These are phyloP conservation scores for Pyrus betulifolia DNA, from an alignment of 306 rosid species.

Conservation along the genomic window DNA sequence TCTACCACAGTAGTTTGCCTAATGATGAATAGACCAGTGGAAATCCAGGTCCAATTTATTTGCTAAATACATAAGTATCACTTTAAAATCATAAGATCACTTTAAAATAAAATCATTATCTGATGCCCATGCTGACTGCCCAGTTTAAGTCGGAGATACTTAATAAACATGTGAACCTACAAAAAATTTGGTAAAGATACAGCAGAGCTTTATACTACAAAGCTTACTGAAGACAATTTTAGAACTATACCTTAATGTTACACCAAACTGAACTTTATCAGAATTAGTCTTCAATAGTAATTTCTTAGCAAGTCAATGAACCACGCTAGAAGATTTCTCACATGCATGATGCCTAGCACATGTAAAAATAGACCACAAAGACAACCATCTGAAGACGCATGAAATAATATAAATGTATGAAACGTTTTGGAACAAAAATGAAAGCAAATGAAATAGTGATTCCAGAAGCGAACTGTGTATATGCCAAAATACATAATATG, in stretches of 20 bases:
- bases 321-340: background rate
- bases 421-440: background rate
- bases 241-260: background rate
- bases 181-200: background rate
- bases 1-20: background rate
- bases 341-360: background rate
- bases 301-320: background rate
- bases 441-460: background rate
- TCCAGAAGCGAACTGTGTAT: background rate
- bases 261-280: background rate
- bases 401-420: background rate
- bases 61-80: background rate
- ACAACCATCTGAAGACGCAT: background rate
- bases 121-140: background rate
- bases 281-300: background rate
- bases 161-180: background rate
- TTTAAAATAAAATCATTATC: background rate
- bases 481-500: background rate
- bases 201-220: background rate
- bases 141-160: background rate
- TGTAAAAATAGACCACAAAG: background rate
- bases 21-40: background rate
- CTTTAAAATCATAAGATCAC: background rate
- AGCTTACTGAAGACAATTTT: background rate
- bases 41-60: background rate